Percentiles rank a stretch among this genome's conserved stretches.
Evolutionary conservation across 805 yeast genomes (phyloP).

Genomic region (Teunomyces aglyptinius): DNA sequence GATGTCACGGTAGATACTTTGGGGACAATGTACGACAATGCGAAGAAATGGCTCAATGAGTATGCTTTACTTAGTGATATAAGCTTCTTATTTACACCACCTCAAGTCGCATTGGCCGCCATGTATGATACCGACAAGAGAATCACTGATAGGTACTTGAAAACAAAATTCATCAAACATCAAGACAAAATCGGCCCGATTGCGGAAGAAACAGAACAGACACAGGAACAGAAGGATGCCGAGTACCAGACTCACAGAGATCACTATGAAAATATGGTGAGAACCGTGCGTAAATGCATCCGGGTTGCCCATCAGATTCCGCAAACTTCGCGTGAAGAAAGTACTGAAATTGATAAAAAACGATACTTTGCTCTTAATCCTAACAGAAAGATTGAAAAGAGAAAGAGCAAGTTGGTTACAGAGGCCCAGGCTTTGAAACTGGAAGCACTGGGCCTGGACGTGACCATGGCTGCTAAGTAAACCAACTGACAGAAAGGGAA

Average conservation of each 20-base stretch:
- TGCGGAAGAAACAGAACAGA: constrained; percentile 11
- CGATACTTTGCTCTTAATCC: constrained; percentile 66
- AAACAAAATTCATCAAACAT: constrained; percentile 48
- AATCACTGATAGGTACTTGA: constrained; percentile 64
- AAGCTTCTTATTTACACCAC: constrained; percentile 79
- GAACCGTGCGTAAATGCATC: constrained; percentile 50
- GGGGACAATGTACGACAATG: constrained; percentile 68
- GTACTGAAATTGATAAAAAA: constrained; percentile 60
- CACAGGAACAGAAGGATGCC: constrained; percentile 8
- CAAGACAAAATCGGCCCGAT: constrained; percentile 4
- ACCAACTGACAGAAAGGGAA: too few relatives aligned
- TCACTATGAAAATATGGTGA: constrained; percentile 45
- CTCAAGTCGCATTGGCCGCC: constrained; percentile 91
- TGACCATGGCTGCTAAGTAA: too few relatives aligned
- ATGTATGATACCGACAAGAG: constrained; percentile 65
- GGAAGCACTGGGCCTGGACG: not conserved
- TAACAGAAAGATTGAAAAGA: constrained; percentile 47
- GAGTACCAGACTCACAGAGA: constrained; percentile 15
- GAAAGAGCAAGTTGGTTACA: constrained; percentile 20
- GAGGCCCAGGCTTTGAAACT: not conserved
- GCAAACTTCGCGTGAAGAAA: constrained; percentile 58
- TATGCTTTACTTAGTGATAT: constrained; percentile 72
- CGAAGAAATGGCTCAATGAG: constrained; percentile 63
- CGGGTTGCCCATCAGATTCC: constrained; percentile 39
- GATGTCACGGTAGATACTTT: constrained; percentile 51